Conservation (phyloP, 106 monocot species). For the Dendrobium catenatum region DNA sequence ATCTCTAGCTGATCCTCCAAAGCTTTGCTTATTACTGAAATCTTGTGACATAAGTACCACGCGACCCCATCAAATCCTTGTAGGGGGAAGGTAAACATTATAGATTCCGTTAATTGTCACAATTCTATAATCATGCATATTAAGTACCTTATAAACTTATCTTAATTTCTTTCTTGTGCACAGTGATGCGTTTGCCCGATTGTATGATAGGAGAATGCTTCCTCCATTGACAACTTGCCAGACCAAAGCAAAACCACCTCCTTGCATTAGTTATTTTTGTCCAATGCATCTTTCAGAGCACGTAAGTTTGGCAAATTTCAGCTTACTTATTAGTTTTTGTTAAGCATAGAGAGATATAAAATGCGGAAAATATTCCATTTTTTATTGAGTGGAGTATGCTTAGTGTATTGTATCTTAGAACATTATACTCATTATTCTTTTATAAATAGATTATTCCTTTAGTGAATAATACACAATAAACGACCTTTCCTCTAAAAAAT, state of each 20-base stretch:
- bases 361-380: too few relatives aligned
- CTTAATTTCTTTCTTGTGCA: neutral
- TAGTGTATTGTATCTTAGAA: too few relatives aligned
- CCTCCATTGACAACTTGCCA: constrained; percentile 69
- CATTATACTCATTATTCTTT: too few relatives aligned
- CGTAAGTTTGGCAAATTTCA: constrained; percentile 39
- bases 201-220: constrained; percentile 98
- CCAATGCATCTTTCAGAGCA: constrained; percentile 83
- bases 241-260: constrained; percentile 56
- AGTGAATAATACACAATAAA: too few relatives aligned
- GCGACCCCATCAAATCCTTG: constrained; percentile 92
- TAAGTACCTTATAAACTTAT: neutral
- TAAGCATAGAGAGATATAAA: too few relatives aligned
- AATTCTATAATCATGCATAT: neutral
- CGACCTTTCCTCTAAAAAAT: too few relatives aligned
- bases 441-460: too few relatives aligned
- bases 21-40: constrained; percentile 69
- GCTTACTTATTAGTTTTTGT: neutral
- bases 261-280: constrained; percentile 82
- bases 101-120: neutral
- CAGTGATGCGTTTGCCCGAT: constrained; percentile 95
- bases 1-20: constrained; percentile 62
- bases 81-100: constrained; percentile 79
- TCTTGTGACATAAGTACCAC: constrained; percentile 90
- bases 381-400: too few relatives aligned